phyloP scores from a whole-genome alignment of 176 grass and related monocot genomes.

The Ensete ventricosum region DNA sequence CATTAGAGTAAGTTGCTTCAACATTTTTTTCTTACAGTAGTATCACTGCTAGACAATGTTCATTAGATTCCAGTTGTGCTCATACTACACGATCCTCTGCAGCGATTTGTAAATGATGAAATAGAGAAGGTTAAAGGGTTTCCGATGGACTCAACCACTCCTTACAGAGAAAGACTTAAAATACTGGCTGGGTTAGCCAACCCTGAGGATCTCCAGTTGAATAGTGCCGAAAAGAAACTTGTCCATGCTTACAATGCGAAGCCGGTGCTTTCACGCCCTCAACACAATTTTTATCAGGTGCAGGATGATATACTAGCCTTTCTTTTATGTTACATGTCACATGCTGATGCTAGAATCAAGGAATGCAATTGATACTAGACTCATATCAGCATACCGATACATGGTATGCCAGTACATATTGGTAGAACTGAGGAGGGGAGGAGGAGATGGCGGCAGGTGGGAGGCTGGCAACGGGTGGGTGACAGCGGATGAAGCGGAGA shows the following conservation, averaged over 20 bases:
- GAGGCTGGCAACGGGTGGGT: too few relatives aligned
- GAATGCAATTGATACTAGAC: too few relatives aligned
- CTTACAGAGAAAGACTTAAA: constrained; percentile 85
- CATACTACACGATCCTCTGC: constrained; percentile 2
- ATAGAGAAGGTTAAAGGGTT: constrained; percentile 73
- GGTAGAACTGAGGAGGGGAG: too few relatives aligned
- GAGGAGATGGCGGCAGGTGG: too few relatives aligned
- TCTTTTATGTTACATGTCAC: not conserved
- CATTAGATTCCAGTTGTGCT: not conserved
- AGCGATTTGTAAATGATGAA: constrained; percentile 77
- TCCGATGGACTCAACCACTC: constrained; percentile 44
- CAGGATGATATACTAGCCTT: not conserved
- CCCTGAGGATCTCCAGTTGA: constrained; percentile 76
- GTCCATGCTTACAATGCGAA: constrained; percentile 83
- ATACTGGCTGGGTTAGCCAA: constrained; percentile 77
- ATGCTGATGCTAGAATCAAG: too few relatives aligned
- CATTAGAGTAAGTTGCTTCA: constrained; percentile 48
- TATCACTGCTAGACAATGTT: not conserved
- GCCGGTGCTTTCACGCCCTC: constrained; percentile 70
- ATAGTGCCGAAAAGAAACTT: constrained; percentile 61
- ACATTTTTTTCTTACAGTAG: not conserved
- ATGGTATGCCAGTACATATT: too few relatives aligned
- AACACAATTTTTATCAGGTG: constrained; percentile 87
- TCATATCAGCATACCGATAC: too few relatives aligned
- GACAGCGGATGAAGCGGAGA: too few relatives aligned